Evolutionary conservation across 805 yeast genomes (phyloP).

Genomic region (Zygosaccharomyces pseudorouxii): DNA sequence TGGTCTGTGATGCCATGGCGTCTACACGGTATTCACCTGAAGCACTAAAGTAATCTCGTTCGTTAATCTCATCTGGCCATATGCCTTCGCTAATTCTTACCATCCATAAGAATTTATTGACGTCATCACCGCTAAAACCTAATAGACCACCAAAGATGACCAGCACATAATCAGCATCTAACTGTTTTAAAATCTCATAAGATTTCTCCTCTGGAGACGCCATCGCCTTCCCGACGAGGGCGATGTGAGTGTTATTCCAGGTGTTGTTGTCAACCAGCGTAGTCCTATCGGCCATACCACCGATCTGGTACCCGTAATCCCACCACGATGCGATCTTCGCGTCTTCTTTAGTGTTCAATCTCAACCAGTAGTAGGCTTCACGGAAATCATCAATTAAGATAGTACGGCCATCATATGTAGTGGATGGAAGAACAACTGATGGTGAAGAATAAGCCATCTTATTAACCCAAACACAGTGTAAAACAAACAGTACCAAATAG

Average conservation of each 20-base stretch:
- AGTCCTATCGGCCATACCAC: constrained; percentile 99
- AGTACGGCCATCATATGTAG: constrained; percentile 76
- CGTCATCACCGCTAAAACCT: constrained; percentile 94
- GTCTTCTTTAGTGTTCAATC: constrained; percentile 96
- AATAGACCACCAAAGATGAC: constrained; percentile 91
- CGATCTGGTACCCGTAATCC: constrained; percentile 99
- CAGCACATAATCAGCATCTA: constrained; percentile 92
- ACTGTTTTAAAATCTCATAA: constrained; percentile 79
- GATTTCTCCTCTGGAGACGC: constrained; percentile 82
- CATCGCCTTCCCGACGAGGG: constrained; percentile 98
- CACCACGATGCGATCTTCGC: constrained; percentile 98
- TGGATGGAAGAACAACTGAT: constrained; percentile 86
- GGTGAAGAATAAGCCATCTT: constrained; percentile 95
- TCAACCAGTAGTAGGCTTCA: constrained; percentile 97
- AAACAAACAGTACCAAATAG: constrained; percentile 76
- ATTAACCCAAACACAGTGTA: constrained; percentile 97
- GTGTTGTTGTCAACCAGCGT: constrained; percentile 98
- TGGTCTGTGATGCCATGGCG: constrained; percentile 70
- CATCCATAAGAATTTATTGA: constrained; percentile 98
- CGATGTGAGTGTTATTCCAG: constrained; percentile 99
- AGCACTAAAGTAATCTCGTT: constrained; percentile 75
- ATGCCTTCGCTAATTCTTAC: constrained; percentile 97
- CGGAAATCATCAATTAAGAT: constrained; percentile 91
- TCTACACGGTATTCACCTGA: constrained; percentile 89
- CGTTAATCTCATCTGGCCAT: constrained; percentile 98